These are phyloP conservation scores for Triangularia verruculosa DNA, from an alignment of 2,329 filamentous ascomycete genomes.

Conservation along the genomic window DNA sequence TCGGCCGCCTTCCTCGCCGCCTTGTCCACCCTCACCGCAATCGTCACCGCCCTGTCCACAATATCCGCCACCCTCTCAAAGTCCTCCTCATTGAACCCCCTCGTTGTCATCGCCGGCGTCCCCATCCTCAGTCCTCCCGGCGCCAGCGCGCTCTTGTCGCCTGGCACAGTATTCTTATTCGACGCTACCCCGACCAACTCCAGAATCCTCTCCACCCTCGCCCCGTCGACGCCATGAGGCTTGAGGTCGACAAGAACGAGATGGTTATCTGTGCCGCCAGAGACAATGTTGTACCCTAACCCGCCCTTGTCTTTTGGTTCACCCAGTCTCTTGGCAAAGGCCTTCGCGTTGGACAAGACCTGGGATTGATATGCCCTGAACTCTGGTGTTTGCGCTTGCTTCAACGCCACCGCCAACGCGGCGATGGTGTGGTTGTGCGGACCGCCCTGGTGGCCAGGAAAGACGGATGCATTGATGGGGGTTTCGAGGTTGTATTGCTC, in stretches of 20 bases:
- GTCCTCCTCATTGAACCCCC: conserved; percentile 86
- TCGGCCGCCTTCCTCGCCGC: conserved; percentile 66
- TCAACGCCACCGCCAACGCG: conserved; percentile 87
- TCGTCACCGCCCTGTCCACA: conserved; percentile 77
- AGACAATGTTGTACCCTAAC: conserved; percentile 84
- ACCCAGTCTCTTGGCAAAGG: conserved; percentile 68
- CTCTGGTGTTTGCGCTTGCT: conserved; percentile 84
- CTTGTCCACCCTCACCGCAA: conserved; percentile 73
- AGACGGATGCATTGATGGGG: conserved; percentile 94
- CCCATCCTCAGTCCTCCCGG: conserved; percentile 93
- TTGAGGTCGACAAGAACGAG: conserved; percentile 91
- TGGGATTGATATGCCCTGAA: conserved; percentile 91
- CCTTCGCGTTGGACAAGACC: conserved; percentile 87
- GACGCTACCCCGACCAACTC: conserved; percentile 94
- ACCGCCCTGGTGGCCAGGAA: conserved; percentile 96
- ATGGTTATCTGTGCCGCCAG: conserved; percentile 95
- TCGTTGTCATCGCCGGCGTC: conserved; percentile 94
- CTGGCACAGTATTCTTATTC: conserved; percentile 98
- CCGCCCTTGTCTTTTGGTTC: conserved; percentile 70
- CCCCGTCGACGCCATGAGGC: conserved; percentile 81
- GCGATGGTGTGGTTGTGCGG: conserved; percentile 99
- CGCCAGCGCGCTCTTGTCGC: conserved; percentile 88
- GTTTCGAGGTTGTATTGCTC: conserved; percentile 85
- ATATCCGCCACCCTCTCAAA: conserved; percentile 84
- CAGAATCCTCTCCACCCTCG: conserved; percentile 82